Base-by-base conservation (phyloP, 257 asterid species). In the Paraleonurus japonicus region DNA sequence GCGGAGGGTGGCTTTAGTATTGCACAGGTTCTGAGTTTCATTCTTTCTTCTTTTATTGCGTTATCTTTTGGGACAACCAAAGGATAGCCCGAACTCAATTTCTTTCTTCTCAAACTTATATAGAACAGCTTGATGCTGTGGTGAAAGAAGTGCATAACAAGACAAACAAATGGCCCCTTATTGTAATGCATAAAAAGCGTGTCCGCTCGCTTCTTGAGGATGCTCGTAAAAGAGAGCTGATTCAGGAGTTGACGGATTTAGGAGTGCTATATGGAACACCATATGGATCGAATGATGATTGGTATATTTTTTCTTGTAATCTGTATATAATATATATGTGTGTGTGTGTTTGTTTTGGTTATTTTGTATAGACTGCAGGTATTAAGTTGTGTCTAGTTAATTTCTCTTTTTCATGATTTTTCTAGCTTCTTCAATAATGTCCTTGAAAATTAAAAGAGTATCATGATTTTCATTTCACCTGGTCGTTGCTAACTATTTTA, bases 101-200 rank as follows among this genome's bases (percentile, higher is more conserved):
- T 73, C 37, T 33, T 37, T 50, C 22, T 81, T 54, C 41, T 47
- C 61, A 71, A 35, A 69, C 81, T 77, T 78, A 32, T 76, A 76
- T 86, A 86, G 97, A 81, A 92, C 98, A 94, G 99, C 90, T 94
- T 77, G 92, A 87, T 68, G 90, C 92, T 71, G 93, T 91, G 65
- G 96, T 94, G 79, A 85, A 81, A 60, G 88, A 91, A 83, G 85
- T 88, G 58, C 80, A 88, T 41, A 74, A 62, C 50, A 81, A 78
- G 81, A 86, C 79, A 80, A 76, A 85, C 59, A 91, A 84, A 71
- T 77, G 87, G 90, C 99, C 98, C 27, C 94, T 89, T 39, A 80
- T 94, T 53, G 83, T 94, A 74, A 72, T 94, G 87, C 99, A 94
- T 74, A 88, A 73, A 22, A 89, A 88, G 75, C 97, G 98, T 28